Conservation (phyloP, 2,329 filamentous ascomycete species). For the Cytospora schulzeri region DNA sequence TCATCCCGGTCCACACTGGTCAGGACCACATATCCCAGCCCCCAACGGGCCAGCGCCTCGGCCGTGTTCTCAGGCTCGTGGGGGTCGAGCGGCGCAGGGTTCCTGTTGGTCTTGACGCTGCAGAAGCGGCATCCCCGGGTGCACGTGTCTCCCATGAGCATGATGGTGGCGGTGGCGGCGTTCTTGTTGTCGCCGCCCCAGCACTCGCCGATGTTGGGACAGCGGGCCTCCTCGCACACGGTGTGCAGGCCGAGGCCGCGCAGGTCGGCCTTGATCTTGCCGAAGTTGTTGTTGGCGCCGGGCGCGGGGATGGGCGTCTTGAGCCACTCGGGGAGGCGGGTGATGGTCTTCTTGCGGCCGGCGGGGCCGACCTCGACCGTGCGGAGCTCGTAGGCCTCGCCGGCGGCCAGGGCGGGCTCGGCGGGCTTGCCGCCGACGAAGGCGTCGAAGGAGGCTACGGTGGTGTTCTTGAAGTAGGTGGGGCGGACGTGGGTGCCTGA, state of each 20-base stretch:
- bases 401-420: slow-evolving; percentile 46
- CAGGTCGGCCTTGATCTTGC: slow-evolving; percentile 92
- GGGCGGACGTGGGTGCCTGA: slow-evolving; percentile 38
- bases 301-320: slow-evolving; percentile 84
- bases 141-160: slow-evolving; percentile 99
- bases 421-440: slow-evolving; percentile 52
- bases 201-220: slow-evolving; percentile 96
- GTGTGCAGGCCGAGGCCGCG: slow-evolving; percentile 89
- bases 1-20: slow-evolving; percentile 95
- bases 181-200: slow-evolving; percentile 91
- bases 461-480: slow-evolving; percentile 63
- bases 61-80: slow-evolving; percentile 97
- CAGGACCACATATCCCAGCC: slow-evolving; percentile 91
- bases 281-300: slow-evolving; percentile 77
- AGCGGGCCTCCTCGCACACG: slow-evolving; percentile 95
- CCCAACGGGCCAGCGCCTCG: slow-evolving; percentile 90
- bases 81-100: slow-evolving; percentile 78
- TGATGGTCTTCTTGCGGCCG: slow-evolving; percentile 65
- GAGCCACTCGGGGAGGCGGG: slow-evolving; percentile 86
- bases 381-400: slow-evolving; percentile 61
- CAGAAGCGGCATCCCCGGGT: slow-evolving; percentile 96
- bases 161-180: slow-evolving; percentile 94
- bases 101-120: slow-evolving; percentile 85
- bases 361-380: slow-evolving; percentile 67
- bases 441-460: slow-evolving; percentile 59